Percentiles rank a stretch among this genome's conserved stretches.
These are phyloP conservation scores for Fraxinus greggii DNA, from an alignment of 305 asterid species.

Conservation along the genomic window DNA sequence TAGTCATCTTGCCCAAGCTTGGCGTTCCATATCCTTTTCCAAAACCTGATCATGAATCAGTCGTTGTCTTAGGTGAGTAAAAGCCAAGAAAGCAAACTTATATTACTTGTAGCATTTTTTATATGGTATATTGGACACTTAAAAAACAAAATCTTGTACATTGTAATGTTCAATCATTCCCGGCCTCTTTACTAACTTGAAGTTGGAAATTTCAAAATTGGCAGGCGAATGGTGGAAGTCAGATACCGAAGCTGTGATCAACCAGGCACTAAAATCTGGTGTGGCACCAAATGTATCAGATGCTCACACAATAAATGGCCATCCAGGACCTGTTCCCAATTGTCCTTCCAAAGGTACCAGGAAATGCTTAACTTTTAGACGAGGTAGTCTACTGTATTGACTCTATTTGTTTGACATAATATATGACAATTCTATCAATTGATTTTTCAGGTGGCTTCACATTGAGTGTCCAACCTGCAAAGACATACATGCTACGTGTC, in stretches of 20 bases:
- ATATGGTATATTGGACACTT: not conserved
- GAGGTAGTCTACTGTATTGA: not conserved
- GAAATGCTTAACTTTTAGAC: not conserved
- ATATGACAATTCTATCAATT: not conserved
- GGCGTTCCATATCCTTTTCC: constrained; percentile 93
- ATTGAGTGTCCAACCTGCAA: constrained; percentile 55
- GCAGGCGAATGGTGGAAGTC: constrained; percentile 98
- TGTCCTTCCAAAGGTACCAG: constrained; percentile 52
- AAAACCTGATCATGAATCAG: constrained; percentile 74
- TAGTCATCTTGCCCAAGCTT: constrained; percentile 76
- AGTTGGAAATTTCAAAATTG: constrained; percentile 8
- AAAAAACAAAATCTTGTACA: not conserved
- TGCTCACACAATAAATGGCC: constrained; percentile 89
- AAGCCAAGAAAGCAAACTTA: not conserved
- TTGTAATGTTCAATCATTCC: not conserved
- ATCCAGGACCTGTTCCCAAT: constrained; percentile 59
- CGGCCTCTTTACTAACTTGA: not conserved
- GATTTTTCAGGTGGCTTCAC: constrained; percentile 45
- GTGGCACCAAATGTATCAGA: constrained; percentile 89
- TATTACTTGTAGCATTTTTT: not conserved
- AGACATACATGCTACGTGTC: constrained; percentile 64
- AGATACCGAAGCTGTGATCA: constrained; percentile 81
- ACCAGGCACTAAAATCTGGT: constrained; percentile 74
- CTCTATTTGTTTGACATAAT: not conserved
- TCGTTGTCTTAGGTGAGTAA: constrained; percentile 57